These are phyloP conservation scores for Mercurialis annua DNA, from an alignment of 345 rosid species.

Conservation along the genomic window DNA sequence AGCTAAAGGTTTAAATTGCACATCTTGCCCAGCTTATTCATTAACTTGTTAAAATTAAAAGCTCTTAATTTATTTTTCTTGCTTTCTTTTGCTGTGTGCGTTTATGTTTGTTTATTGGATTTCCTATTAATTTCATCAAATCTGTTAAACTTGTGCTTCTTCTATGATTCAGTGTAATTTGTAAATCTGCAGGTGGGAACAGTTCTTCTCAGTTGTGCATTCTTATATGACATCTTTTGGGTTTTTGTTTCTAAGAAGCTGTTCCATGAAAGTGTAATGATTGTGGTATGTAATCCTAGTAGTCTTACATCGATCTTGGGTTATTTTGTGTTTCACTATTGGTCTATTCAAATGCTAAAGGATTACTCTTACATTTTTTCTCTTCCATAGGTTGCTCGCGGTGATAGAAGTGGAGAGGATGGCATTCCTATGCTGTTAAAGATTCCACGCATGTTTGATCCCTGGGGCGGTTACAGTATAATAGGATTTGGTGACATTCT, in stretches of 20 bases:
- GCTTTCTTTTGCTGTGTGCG: not conserved
- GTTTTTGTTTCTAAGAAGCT: conserved; percentile 91
- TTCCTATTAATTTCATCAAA: not conserved
- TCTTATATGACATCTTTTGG: conserved; percentile 98
- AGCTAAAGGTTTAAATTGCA: not conserved
- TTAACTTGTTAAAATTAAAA: not conserved
- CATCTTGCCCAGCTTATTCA: not conserved
- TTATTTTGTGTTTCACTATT: conserved; percentile 6
- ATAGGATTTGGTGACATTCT: conserved; percentile 99
- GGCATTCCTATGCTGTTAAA: conserved; percentile 98
- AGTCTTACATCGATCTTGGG: not conserved
- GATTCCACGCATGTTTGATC: conserved; percentile 95
- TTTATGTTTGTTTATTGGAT: not conserved
- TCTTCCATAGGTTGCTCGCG: conserved; percentile 79
- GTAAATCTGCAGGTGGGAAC: conserved; percentile 73
- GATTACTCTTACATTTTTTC: conserved; percentile 11
- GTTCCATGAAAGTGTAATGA: conserved; percentile 98
- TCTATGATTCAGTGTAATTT: conserved; percentile 15
- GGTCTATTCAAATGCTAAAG: conserved; percentile 6
- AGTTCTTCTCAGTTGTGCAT: conserved; percentile 93
- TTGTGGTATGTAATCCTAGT: conserved; percentile 64
- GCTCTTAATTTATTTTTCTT: not conserved
- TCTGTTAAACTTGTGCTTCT: conserved; percentile 8
- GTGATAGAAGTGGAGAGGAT: conserved; percentile 92
- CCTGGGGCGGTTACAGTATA: conserved; percentile 99